These are phyloP conservation scores for Trichoderma virens DNA, from an alignment of 495 filamentous ascomycete species.

Conservation along the genomic window DNA sequence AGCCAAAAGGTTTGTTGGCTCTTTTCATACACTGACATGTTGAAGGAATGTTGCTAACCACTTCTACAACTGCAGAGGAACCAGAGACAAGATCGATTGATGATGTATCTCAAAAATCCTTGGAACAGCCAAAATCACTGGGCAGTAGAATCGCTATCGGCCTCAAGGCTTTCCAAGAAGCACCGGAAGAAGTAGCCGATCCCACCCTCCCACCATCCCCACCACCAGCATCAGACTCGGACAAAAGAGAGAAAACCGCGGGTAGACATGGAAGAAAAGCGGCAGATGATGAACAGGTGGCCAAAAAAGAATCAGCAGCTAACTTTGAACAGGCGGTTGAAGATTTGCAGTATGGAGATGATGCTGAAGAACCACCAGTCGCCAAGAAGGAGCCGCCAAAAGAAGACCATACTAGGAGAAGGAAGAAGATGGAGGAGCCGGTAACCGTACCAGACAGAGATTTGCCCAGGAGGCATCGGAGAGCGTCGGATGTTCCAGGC, in stretches of 20 bases:
- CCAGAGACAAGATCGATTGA: slow-evolving; percentile 13
- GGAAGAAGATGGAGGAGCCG: neutral
- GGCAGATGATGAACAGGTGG: slow-evolving; percentile 16
- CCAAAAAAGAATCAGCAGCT: neutral
- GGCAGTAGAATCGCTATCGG: slow-evolving; percentile 44
- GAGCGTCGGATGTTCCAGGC: slow-evolving; percentile 43
- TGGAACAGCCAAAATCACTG: slow-evolving; percentile 35
- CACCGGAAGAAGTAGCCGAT: slow-evolving; percentile 24
- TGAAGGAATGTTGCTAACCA: neutral
- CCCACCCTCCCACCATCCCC: slow-evolving; percentile 26
- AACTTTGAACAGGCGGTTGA: slow-evolving; percentile 1
- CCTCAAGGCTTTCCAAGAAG: slow-evolving; percentile 44
- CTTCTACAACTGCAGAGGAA: neutral
- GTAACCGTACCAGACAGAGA: slow-evolving; percentile 7
- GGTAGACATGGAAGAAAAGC: slow-evolving; percentile 50
- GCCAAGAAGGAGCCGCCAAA: slow-evolving; percentile 10
- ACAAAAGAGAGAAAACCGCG: slow-evolving; percentile 50
- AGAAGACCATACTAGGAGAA: neutral
- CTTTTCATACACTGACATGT: neutral
- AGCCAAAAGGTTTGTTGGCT: slow-evolving; percentile 19
- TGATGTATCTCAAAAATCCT: slow-evolving; percentile 22
- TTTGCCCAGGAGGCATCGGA: slow-evolving; percentile 38
- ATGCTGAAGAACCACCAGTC: slow-evolving; percentile 24
- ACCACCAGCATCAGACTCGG: slow-evolving; percentile 24
- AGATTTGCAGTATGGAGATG: neutral